Evolutionary conservation across 2,329 filamentous ascomycete genomes (phyloP).

Genomic region (Coniella vitis): DNA sequence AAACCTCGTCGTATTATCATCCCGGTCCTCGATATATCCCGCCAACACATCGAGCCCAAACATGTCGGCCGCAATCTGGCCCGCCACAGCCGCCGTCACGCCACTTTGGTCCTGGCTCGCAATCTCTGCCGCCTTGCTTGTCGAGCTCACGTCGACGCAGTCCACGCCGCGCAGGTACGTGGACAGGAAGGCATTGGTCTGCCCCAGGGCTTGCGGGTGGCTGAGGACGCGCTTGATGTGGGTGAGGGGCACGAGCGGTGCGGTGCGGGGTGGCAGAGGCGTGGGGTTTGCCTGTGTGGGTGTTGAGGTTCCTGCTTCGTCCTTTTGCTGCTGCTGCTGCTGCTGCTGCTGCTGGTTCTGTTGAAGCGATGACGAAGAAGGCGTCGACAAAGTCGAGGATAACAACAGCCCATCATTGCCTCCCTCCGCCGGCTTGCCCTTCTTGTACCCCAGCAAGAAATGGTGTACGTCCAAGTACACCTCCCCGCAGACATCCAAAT

Average conservation of each 20-base stretch:
- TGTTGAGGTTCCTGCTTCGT: slow-evolving; percentile 34
- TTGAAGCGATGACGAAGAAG: slow-evolving; percentile 15
- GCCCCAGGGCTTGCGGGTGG: slow-evolving; percentile 92
- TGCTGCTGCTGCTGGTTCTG: slow-evolving; percentile 22
- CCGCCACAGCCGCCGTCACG: slow-evolving; percentile 70
- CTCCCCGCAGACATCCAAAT: slow-evolving; percentile 74
- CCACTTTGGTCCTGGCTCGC: slow-evolving; percentile 54
- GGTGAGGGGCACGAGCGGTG: slow-evolving; percentile 44
- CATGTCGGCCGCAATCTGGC: slow-evolving; percentile 62
- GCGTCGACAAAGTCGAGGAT: slow-evolving; percentile 5
- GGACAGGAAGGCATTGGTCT: slow-evolving; percentile 72
- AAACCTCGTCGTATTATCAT: slow-evolving; percentile 75
- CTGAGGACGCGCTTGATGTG: slow-evolving; percentile 76
- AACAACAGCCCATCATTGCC: not conserved
- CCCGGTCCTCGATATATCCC: slow-evolving; percentile 62
- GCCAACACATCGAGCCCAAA: slow-evolving; percentile 65
- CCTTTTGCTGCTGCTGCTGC: not conserved
- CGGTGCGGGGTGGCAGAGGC: slow-evolving; percentile 37
- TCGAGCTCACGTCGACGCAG: slow-evolving; percentile 76
- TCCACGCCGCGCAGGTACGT: slow-evolving; percentile 67
- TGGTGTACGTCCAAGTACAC: slow-evolving; percentile 84
- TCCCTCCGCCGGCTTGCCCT: not conserved
- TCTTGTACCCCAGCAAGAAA: slow-evolving; percentile 61
- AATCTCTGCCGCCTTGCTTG: slow-evolving; percentile 76
- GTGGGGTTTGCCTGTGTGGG: slow-evolving; percentile 41